Evolutionary conservation across 495 filamentous ascomycete species (phyloP).

Genomic region (Trichoderma asperelloides): DNA sequence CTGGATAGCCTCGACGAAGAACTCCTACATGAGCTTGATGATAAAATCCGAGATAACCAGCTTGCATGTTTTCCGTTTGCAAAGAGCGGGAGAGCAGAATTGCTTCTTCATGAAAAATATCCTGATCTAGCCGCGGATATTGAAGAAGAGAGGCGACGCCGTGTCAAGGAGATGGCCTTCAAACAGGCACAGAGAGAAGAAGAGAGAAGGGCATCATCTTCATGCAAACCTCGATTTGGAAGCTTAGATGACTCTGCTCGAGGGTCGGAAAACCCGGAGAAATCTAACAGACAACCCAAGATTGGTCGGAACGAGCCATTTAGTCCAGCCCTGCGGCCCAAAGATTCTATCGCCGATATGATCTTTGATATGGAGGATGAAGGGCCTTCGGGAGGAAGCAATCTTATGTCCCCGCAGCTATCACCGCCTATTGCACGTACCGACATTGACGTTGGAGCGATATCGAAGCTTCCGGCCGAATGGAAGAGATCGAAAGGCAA

Average conservation of each 20-base stretch:
- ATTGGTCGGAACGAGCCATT: constrained; percentile 36
- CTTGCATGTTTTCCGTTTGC: constrained; percentile 63
- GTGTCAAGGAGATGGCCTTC: constrained; percentile 46
- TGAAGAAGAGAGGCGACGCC: constrained; percentile 38
- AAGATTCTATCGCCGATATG: constrained; percentile 59
- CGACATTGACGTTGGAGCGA: not conserved
- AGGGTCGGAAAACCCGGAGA: constrained; percentile 47
- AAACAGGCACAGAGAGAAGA: constrained; percentile 49
- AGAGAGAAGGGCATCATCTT: constrained; percentile 44
- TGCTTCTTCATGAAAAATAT: constrained; percentile 60
- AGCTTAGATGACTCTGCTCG: constrained; percentile 47
- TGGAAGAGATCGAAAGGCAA: constrained; percentile 9
- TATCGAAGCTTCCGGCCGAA: not conserved
- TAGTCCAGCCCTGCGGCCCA: constrained; percentile 55
- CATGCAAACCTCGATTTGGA: constrained; percentile 37
- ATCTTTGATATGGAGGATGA: constrained; percentile 97
- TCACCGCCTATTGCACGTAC: not conserved
- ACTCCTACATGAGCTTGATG: constrained; percentile 67
- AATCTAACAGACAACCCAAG: constrained; percentile 38
- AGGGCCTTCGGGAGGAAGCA: constrained; percentile 17
- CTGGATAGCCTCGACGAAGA: constrained; percentile 84
- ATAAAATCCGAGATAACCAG: constrained; percentile 74
- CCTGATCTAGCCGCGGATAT: constrained; percentile 48
- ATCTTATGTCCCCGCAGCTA: constrained; percentile 13
- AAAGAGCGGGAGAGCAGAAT: constrained; percentile 62